These are phyloP conservation scores for Herpetomonas tarakana DNA, from an alignment of 208 protist species.

Conservation along the genomic window DNA sequence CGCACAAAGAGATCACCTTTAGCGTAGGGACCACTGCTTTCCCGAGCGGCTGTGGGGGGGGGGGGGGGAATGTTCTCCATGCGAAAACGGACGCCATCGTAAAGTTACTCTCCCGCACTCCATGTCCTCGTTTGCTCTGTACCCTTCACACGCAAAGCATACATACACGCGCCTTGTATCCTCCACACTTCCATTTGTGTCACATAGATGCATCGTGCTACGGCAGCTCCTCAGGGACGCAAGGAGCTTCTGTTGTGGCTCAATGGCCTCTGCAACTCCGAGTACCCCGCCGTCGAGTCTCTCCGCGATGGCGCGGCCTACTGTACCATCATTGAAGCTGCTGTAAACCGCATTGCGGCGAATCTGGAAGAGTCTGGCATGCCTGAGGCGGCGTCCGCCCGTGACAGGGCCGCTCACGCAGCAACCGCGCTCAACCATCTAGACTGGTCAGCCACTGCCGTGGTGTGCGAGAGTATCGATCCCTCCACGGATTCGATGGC, in stretches of 20 bases:
- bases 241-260: conserved; percentile 77
- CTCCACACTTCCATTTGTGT: not conserved
- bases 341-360: conserved; percentile 50
- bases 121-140: too few relatives aligned
- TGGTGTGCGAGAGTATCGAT: conserved; percentile 61
- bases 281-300: conserved; percentile 79
- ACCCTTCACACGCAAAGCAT: too few relatives aligned
- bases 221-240: conserved; percentile 39
- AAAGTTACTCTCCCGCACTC: too few relatives aligned
- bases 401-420: conserved; percentile 9
- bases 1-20: too few relatives aligned
- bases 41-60: too few relatives aligned
- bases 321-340: conserved; percentile 75
- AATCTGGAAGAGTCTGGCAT: conserved; percentile 35
- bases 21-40: too few relatives aligned
- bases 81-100: too few relatives aligned
- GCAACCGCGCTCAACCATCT: conserved; percentile 22
- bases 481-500: conserved; percentile 45
- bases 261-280: conserved; percentile 69
- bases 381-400: conserved; percentile 23
- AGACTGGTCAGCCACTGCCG: conserved; percentile 54
- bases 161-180: too few relatives aligned
- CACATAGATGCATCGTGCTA: conserved; percentile 10
- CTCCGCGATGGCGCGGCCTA: conserved; percentile 81
- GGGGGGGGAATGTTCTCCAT: too few relatives aligned